Evolutionary conservation across 2,329 filamentous ascomycete genomes (phyloP), one percentile per base, ranked within the genome.

Genomic region (Pestalotiopsis fici): DNA sequence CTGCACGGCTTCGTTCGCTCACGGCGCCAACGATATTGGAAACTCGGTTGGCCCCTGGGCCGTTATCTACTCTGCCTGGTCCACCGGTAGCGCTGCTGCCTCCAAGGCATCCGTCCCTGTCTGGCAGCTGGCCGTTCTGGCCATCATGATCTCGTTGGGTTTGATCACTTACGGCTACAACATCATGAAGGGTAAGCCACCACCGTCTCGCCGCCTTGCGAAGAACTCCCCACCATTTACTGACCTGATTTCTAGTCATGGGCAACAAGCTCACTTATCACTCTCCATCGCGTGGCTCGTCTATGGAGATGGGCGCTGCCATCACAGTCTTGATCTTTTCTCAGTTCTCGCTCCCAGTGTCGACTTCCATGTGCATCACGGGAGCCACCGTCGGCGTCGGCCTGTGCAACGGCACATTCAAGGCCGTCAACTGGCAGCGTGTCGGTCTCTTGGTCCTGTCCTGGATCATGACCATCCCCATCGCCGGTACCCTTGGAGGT

Each of bases 281-380:
- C 70, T 75, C 74, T 83, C 76, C 76, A 0, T 76, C 74, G 62
- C 66, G 76, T 60, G 76, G 76, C 37, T 92, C 82, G 73, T 93
- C 90, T 63, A 94, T 94, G 91, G 92, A 94, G 77, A 87, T 94
- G 87, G 92, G 92, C 59, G 91, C 92, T 57, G 91, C 92, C 71
- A 88, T 94, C 72, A 94, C 92, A 11, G 88, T 94, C 68, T 87
- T 94, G 27, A 80, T 94, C 76, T 93, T 93, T 83, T 93, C 91
- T 0, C 91, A 93, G 77, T 93, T 86, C 83, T 88, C 87, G 1
- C 89, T 94, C 0, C 92, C 92, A 47, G 91, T 94, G 31, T 94
- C 91, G 0, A 94, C 91, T 2, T 90, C 89, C 21, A 91, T 91
- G 91, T 94, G 92, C 78, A 93, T 94, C 78, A 94, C 91, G 1